Evolutionary conservation across 202 grass and related monocot genomes (phyloP), one percentile per base, ranked within the genome.

Genomic region (Brachypodium distachyon): DNA sequence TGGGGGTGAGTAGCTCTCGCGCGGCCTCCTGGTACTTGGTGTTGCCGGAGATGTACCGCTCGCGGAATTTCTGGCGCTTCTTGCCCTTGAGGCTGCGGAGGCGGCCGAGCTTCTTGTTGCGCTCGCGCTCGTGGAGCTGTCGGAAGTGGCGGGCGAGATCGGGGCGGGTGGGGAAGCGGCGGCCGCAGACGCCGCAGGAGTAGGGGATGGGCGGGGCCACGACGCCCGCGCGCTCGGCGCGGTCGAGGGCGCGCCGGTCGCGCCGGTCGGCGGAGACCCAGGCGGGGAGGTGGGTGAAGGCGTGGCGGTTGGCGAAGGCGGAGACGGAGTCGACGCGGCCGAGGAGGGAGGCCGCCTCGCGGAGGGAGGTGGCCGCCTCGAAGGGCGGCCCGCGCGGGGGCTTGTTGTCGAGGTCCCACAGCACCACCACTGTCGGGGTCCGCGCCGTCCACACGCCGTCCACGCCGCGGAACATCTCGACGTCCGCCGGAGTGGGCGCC

Each of bases 371-470:
- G 38, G 95, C 89, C 14, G 95, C 95, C 12, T 69, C 76, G 63
- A 88, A 94, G n/a, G 95, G 95, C 54, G 82, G 82, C 18, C 91
- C 91, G n/a, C 79, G 89, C 22, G 95, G 95, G 22, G 95, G 94
- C 79, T 97, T 97, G 84, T 97, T 97, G 79, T 97, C 95, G 73
- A 97, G 95, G 69, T 97, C 95, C 91, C 91, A 94, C 39, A 97
- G 84, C 6, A 97, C 85, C 18, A 90, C 95, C n/a, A 94, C 95
- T 1, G 73, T 86, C 12, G 87, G 95, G 14, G 75, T 47, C 16
- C 87, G 89, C 16, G 95, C 84, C 51, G 89, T 92, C 89, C 89
- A 94, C 14, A 97, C 82, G 11, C 95, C 91, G n/a, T 97, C 91
- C 18, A 59, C 79, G 31, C 89, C 95, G 3, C 91, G 87, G 28